Base-by-base conservation (phyloP, 2,329 filamentous ascomycete genomes). In the Diplodia intermedia region DNA sequence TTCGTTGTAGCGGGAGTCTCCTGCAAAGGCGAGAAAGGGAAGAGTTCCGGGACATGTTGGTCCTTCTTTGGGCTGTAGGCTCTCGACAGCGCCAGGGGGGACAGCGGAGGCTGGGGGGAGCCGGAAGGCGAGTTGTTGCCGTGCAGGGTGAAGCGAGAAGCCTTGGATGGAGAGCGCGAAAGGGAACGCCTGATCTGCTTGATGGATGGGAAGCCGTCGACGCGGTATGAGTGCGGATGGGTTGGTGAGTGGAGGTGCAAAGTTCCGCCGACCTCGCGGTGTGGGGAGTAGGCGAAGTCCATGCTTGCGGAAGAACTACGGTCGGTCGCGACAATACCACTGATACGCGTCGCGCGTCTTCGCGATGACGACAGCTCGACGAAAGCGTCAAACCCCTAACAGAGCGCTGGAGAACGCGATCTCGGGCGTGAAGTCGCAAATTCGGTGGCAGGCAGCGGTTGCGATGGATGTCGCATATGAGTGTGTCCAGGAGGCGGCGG, bases 91-190 rank as follows among this genome's bases (percentile, higher is more conserved):
- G 76, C 78, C 33, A 82, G 78, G 14, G 81, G 81, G 23, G 81
- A 82, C 61, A 80, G 76, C 61, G 77, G 81, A 9, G 82, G 81
- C 66, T 75, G 73, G 31, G 77, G 75, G 18, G 82, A 80, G 69
- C 83, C 80, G 31, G 83, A 80, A 14, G 62, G 62, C 50, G 70
- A 72, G 40, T 52, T 60, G 23, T 65, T 52, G 65, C 81, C 83
- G 72, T 87, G 82, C 65, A 96, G 82, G 68, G 87, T 86, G 78
- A 95, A 94, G 73, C 86, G 85, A 68, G 86, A 86, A 53, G 83
- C 84, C 79, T 95, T 97, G 38, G 94, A 97, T 12, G 94, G 94
- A n/a, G 94, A 97, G 74, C 93, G 88, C 68, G 94, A 97, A 71
- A 97, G 85, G 31, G 94, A 97, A 73, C 93, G 91, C 71, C 94